phyloP scores from a whole-genome alignment of 2,329 filamentous ascomycete species.

The Chrysosporium keratinophilum region DNA sequence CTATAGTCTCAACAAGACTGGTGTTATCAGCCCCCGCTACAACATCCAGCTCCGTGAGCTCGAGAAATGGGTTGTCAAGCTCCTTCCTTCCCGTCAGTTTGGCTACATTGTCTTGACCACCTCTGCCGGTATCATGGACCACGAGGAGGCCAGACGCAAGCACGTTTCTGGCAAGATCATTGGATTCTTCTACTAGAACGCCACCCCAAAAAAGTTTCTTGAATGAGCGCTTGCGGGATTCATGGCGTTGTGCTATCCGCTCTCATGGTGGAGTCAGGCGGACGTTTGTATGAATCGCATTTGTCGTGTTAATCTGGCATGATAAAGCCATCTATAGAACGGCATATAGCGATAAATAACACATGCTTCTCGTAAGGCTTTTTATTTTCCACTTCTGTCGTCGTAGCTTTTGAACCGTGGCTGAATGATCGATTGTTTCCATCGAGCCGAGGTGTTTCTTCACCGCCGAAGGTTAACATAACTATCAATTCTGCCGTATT shows the following conservation, averaged over 20 bases:
- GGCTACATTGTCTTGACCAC: constrained; percentile 98
- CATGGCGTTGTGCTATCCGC: background rate
- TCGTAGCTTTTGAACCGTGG: background rate
- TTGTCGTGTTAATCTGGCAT: background rate
- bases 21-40: constrained; percentile 98
- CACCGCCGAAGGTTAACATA: background rate
- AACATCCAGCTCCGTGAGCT: constrained; percentile 95
- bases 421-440: background rate
- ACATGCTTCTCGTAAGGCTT: background rate
- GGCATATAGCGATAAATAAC: background rate
- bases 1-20: constrained; percentile 80
- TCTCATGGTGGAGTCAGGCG: background rate
- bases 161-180: constrained; percentile 99
- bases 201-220: background rate
- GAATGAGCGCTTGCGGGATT: constrained; percentile 1
- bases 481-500: constrained; percentile 5
- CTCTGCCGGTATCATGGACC: constrained; percentile 99
- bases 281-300: background rate
- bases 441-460: constrained; percentile 12
- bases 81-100: constrained; percentile 98
- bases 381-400: background rate
- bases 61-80: constrained; percentile 99
- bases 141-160: constrained; percentile 98
- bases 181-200: constrained; percentile 91
- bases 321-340: background rate